Conservation (phyloP, 129 eudicot genomes). For the Artemisia argyi region DNA sequence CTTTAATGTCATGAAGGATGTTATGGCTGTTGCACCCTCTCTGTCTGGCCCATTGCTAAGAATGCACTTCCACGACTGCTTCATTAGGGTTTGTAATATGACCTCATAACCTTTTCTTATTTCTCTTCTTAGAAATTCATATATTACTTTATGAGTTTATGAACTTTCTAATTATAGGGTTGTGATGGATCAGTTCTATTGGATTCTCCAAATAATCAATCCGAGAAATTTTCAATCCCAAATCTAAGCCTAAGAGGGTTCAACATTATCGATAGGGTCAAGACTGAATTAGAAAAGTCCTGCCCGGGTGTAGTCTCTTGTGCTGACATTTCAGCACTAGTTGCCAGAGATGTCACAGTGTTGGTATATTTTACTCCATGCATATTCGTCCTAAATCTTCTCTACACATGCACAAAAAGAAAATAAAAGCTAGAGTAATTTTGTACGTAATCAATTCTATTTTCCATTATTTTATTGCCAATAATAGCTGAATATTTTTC, state of each 20-base stretch:
- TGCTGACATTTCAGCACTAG: slow-evolving; percentile 60
- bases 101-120: too few species aligned
- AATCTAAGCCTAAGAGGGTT: slow-evolving; percentile 56
- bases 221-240: slow-evolving; percentile 54
- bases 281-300: slow-evolving; percentile 43
- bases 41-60: slow-evolving; percentile 64
- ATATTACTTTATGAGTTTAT: not conserved
- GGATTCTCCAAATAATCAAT: slow-evolving; percentile 43
- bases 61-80: slow-evolving; percentile 73
- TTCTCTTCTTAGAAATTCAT: too few species aligned
- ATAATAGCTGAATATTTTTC: not conserved
- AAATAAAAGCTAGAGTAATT: not conserved
- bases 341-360: slow-evolving; percentile 48
- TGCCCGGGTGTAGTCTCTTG: slow-evolving; percentile 72
- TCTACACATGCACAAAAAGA: not conserved
- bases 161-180: slow-evolving; percentile 36
- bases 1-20: slow-evolving; percentile 24
- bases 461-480: not conserved
- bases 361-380: slow-evolving; percentile 29
- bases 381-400: not conserved
- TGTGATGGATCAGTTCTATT: slow-evolving; percentile 65
- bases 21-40: slow-evolving; percentile 50
- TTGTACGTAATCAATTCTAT: not conserved
- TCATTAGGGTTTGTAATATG: slow-evolving; percentile 50
- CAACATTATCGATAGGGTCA: slow-evolving; percentile 52